Percentiles rank a stretch among this genome's conserved stretches.
Evolutionary conservation across 352 stramenopile genomes (phyloP).

Genomic region (Pseudoperonospora humuli): DNA sequence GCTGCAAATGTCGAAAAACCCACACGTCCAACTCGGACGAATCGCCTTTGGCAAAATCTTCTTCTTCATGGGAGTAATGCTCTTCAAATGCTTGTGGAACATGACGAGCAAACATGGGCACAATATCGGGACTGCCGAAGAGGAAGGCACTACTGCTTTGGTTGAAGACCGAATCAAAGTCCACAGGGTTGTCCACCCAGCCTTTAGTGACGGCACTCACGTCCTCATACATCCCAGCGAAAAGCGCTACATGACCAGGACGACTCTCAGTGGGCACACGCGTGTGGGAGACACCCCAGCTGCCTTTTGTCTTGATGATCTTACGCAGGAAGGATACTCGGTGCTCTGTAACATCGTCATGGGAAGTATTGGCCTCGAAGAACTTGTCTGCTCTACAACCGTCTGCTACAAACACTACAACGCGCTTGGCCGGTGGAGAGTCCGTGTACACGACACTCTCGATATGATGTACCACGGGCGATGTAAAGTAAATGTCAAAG

Average conservation of each 20-base stretch:
- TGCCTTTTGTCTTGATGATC: conserved; percentile 43
- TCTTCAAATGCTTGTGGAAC: conserved; percentile 53
- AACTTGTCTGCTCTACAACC: conserved; percentile 80
- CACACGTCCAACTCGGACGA: conserved; percentile 68
- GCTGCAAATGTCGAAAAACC: conserved; percentile 50
- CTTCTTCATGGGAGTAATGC: conserved; percentile 71
- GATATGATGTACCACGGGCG: conserved; percentile 63
- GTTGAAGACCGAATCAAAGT: conserved; percentile 86
- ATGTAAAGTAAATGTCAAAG: conserved; percentile 89
- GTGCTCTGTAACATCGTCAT: not conserved
- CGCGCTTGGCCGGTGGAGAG: conserved; percentile 39
- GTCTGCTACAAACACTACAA: conserved; percentile 82
- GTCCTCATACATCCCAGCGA: conserved; percentile 85
- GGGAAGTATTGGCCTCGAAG: conserved; percentile 48
- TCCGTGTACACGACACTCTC: conserved; percentile 37
- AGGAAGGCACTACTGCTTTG: conserved; percentile 60
- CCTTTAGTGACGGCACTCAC: conserved; percentile 84
- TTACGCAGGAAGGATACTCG: conserved; percentile 61
- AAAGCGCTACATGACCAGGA: conserved; percentile 75
- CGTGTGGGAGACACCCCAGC: conserved; percentile 81
- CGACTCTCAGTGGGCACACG: conserved; percentile 81
- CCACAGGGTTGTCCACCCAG: conserved; percentile 81
- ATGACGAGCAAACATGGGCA: conserved; percentile 80
- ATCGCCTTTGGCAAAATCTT: conserved; percentile 76
- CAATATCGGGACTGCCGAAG: conserved; percentile 79